Base-by-base conservation (phyloP, 768 basidiomycete genomes). In the Russula earlei region DNA sequence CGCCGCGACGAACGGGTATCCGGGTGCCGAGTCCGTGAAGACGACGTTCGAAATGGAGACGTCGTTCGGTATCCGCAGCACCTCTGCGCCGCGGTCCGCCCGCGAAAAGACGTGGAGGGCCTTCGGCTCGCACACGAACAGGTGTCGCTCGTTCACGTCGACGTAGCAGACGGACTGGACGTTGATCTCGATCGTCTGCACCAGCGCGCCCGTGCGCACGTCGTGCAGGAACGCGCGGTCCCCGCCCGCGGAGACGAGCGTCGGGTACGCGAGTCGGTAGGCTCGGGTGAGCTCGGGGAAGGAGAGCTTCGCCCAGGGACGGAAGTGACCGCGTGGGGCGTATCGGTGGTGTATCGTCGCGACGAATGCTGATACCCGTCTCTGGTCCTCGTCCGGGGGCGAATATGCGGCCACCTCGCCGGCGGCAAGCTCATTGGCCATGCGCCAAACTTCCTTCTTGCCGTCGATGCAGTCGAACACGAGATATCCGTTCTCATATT, bases 401-500 rank as follows among this genome's bases (percentile, higher is more conserved):
- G 48, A 25, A 46, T 29, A 25, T 6, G 49, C 3, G 12, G 56
- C 38, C 1, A 42, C 42, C 20, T 62, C 54, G 31, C 20, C 60
- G 42, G 42, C 48, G 14, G 34, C 29, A 49, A 55, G 40, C 36
- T 73, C 70, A 4, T 70, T 61, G 6, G 72, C 63, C 25, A 63
- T 74, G 27, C 83, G 72, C 89, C 88, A 91, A 14, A 89, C 79
- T 65, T 91, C 89, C 60, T 84, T 84, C 59, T 69, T 64, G 9
- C 75, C 74, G 27, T 73, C 75, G 20, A 66, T 43, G 29, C 83
- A 77, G 63, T 89, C 84, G 65, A 88, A 86, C 45, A 90, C 70
- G 45, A 89, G 70, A 63, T 78, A 88, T 9, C 89, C 88, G 27
- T 76, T 69, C 14, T 73, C 80, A 60, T 88, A 91, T 67, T 91